Evolutionary conservation across 1,284 basidiomycete species (phyloP), one percentile per base, ranked within the genome.

Genomic region (Rhodotorula glutinis): DNA sequence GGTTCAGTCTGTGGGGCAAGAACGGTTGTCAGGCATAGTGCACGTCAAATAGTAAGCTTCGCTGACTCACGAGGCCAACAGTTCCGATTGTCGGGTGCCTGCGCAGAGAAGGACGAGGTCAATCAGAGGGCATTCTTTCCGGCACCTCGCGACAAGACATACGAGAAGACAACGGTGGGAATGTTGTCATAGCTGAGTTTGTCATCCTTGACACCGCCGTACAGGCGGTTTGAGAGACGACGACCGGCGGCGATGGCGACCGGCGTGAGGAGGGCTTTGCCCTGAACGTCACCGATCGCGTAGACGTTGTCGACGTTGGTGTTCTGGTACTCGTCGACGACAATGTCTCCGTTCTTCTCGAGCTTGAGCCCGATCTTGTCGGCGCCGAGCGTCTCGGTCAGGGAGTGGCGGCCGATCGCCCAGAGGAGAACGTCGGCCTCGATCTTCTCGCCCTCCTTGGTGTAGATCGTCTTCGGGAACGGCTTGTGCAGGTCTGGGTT

Each of bases 161-260:
- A 92, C 89, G 92, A 91, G 82, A 97, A 97, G 66, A 97, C 91
- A 69, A 96, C 93, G 53, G 81, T 80, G 7, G 96, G 89, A 71
- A 99, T 93, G 79, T 97, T 86, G 53, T 88, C 85, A 79, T 98
- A 99, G 76, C 83, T 84, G 49, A 75, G 67, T 46, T 74, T 70
- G 82, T 89, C 91, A 83, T 85, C 92, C 79, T 90, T 82, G 62
- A 86, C 83, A 0, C 87, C 86, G 16, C 95, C 96, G 77, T 92
- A 98, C 60, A 98, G 81, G 59, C 96, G 83, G 82, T 98, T 98
- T 58, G 88, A 85, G 49, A 98, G 81, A 69, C 92, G 83, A 65
- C 95, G 83, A 30, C 93, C 95, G 9, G 96, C 96, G 57, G 95
- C 95, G 69, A 99, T 96, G 29, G 95, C 96, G 10, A 99, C 96